Base-by-base conservation (phyloP, 2,329 filamentous ascomycete genomes). In the Thelonectria discophora region DNA sequence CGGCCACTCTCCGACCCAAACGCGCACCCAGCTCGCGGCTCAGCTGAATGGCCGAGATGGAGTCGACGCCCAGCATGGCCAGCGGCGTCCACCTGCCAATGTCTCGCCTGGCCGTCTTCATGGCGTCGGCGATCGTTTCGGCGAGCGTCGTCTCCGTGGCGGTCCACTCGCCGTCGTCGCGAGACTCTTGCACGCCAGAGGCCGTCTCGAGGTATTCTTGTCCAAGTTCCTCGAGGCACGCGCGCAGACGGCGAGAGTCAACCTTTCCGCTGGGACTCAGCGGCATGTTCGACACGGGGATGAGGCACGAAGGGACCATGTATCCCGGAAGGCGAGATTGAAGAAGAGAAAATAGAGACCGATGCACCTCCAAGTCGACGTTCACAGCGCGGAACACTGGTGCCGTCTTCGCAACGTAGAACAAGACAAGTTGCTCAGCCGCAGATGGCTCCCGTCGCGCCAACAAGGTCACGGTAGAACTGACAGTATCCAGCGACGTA, bases 31-130 rank as follows among this genome's bases (percentile, higher is more conserved):
- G 73, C 15, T 75, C 72, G 55, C 82, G 86, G 0, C 90, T 85
- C 9, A 96, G 76, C 0, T 84, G 79, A 64, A 97, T 96, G 0
- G 91, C 92, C 8, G 89, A 90, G 24, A 97, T 87, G 0, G 93
- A 97, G 73, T 97, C 93, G 6, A 97, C 75, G 0, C 94, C 94
- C 3, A 97, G 75, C n/a, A 84, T 86, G 57, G 90, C 88, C 62
- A 97, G 90, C 0, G 93, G 92, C 0, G 88, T 89, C 77, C 88
- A 88, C 32, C 85, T 84, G 10, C 76, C 78, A 39, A 97, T 80
- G 0, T 80, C 76, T 1, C 73, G 67, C 3, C 72, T 58, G 0
- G 84, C 71, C 1, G 86, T 72, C 0, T 77, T 72, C 2, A 89
- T 79, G 0, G 83, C 77, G 5, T 80, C 68, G 0, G 85, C 79